A percentile compares a stretch with the other conserved stretches of the same genome.
Evolutionary conservation across 169 alveolate genomes (phyloP).

Genomic region (Nephromyces sp.): DNA sequence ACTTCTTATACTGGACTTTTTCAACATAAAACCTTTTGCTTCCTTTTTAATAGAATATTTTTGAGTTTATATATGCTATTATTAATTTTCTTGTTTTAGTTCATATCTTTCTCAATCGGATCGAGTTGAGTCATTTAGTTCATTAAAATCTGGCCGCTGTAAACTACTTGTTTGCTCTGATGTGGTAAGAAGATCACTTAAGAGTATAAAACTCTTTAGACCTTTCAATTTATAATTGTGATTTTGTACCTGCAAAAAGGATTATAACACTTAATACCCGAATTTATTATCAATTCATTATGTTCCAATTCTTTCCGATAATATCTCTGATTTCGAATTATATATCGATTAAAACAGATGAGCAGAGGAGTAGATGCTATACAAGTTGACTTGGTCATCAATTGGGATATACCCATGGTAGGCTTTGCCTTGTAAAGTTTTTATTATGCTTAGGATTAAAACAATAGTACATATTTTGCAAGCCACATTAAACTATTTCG

Average conservation of each 20-base stretch:
- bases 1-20: no score
- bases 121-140: conserved; percentile 21
- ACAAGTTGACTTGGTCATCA: conserved; percentile 55
- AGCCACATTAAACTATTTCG: no score
- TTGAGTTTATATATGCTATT: background rate
- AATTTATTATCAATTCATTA: no score
- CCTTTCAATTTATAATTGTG: no score
- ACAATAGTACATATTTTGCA: no score
- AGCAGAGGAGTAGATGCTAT: conserved; percentile 71
- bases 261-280: no score
- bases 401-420: conserved; percentile 56
- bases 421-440: background rate
- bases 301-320: no score
- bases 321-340: no score
- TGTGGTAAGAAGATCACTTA: conserved; percentile 29
- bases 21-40: background rate
- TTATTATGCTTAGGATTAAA: no score
- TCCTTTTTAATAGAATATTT: background rate
- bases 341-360: no score
- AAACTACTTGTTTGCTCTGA: conserved; percentile 63
- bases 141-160: conserved; percentile 25
- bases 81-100: conserved; percentile 4
- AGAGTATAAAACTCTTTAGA: no score
- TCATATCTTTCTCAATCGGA: conserved; percentile 38
- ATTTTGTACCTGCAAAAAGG: no score